Evolutionary conservation across 23 red algal species (phyloP).

Genomic region (Porphyridium purpureum): DNA sequence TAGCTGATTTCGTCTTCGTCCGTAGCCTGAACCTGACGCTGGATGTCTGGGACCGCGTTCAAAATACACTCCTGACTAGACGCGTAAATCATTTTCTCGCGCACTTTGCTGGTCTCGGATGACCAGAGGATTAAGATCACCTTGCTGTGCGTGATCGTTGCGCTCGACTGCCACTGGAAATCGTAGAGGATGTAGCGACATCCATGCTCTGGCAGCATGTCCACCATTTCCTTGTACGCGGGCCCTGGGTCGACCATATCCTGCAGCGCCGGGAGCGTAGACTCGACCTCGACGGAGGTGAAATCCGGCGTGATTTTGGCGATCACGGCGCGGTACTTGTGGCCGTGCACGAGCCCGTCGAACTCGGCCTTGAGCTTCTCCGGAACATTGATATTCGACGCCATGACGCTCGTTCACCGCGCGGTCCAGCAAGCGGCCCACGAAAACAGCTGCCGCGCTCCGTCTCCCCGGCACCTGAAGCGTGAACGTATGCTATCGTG

Average conservation of each 20-base stretch:
- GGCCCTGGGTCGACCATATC: slow-evolving; percentile 23
- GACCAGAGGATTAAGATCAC: slow-evolving; percentile 30
- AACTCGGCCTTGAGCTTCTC: slow-evolving; percentile 10
- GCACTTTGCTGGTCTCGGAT: slow-evolving; percentile 10
- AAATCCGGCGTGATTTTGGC: slow-evolving; percentile 17
- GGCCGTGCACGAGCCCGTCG: slow-evolving; percentile 6
- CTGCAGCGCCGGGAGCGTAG: slow-evolving; percentile 1
- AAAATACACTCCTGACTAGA: not conserved
- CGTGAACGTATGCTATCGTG: no score
- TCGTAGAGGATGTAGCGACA: slow-evolving; percentile 34
- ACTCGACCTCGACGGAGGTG: slow-evolving; percentile 8
- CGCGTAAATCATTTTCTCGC: slow-evolving; percentile 15
- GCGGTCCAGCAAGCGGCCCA: no score
- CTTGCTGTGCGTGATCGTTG: slow-evolving; percentile 40
- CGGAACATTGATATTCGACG: slow-evolving; percentile 24
- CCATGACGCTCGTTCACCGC: no score
- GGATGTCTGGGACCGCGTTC: not conserved
- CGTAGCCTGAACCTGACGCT: not conserved
- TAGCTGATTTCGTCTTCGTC: not conserved
- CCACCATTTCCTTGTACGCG: slow-evolving; percentile 32
- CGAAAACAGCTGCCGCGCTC: no score
- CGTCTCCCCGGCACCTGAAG: no score
- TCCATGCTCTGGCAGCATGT: slow-evolving; percentile 7
- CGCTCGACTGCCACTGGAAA: slow-evolving; percentile 23
- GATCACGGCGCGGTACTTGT: slow-evolving; percentile 6